These are phyloP conservation scores for Xerocomus nothofagi DNA, from an alignment of 1,284 basidiomycete genomes.

Conservation along the genomic window DNA sequence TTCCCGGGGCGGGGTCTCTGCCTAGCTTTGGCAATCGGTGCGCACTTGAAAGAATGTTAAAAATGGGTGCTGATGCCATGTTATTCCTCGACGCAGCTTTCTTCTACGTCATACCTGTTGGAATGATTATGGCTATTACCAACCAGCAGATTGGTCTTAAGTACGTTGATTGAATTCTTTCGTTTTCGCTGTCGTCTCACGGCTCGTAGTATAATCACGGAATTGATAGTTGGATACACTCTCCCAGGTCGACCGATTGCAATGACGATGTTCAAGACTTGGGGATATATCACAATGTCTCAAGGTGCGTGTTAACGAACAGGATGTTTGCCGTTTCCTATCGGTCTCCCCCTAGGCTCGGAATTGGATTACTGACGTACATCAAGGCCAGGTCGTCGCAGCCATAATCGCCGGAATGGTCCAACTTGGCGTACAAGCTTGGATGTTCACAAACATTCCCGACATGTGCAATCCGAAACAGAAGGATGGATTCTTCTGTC, in stretches of 20 bases:
- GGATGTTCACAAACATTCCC: slow-evolving; percentile 37
- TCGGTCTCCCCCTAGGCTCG: background rate
- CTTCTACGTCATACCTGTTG: slow-evolving; percentile 56
- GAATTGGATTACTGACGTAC: background rate
- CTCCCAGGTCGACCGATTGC: slow-evolving; percentile 47
- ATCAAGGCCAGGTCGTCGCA: slow-evolving; percentile 41
- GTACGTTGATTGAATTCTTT: slow-evolving; percentile 5
- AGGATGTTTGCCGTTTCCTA: background rate
- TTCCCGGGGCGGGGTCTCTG: slow-evolving; percentile 57
- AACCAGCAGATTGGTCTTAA: slow-evolving; percentile 54
- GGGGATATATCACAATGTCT: slow-evolving; percentile 40
- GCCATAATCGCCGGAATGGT: slow-evolving; percentile 43
- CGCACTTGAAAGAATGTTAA: background rate
- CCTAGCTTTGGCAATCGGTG: slow-evolving; percentile 37
- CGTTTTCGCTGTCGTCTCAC: background rate
- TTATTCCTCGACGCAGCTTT: slow-evolving; percentile 31
- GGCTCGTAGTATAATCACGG: slow-evolving; percentile 39
- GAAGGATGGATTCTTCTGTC: slow-evolving; percentile 41
- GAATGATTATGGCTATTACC: slow-evolving; percentile 35
- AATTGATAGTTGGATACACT: slow-evolving; percentile 46
- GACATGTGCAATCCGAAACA: slow-evolving; percentile 29
- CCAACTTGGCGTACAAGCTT: slow-evolving; percentile 46
- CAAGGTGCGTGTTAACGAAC: slow-evolving; percentile 31
- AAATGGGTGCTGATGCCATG: background rate
- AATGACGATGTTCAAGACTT: slow-evolving; percentile 49